These are phyloP conservation scores for Mycena filopes DNA, from an alignment of 768 basidiomycete species.

Conservation along the genomic window DNA sequence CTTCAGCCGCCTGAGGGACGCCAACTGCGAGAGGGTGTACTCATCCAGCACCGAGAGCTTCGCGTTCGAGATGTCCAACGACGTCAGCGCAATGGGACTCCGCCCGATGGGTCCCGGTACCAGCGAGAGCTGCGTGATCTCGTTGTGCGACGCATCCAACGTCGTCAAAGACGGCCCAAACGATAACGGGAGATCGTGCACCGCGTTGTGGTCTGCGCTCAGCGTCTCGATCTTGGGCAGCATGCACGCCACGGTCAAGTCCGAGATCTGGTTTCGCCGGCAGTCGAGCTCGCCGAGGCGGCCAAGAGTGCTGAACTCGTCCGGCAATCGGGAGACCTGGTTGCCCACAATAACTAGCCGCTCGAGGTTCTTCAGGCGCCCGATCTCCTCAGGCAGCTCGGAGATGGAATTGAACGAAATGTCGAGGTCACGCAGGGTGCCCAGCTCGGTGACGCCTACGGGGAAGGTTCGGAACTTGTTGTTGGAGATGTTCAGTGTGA, in stretches of 20 bases:
- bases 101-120: conserved; percentile 57
- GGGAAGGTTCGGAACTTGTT: conserved; percentile 90
- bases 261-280: conserved; percentile 83
- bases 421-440: conserved; percentile 84
- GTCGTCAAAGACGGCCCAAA: conserved; percentile 72
- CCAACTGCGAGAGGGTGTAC: conserved; percentile 74
- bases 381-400: conserved; percentile 84
- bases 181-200: conserved; percentile 83
- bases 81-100: conserved; percentile 69
- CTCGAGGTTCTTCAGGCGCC: conserved; percentile 73
- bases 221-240: conserved; percentile 77
- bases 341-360: conserved; percentile 89
- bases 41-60: conserved; percentile 89
- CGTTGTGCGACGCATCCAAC: conserved; percentile 87
- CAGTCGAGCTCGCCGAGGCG: conserved; percentile 83
- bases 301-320: conserved; percentile 62
- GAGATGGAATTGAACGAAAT: conserved; percentile 93
- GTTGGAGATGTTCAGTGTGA: conserved; percentile 92
- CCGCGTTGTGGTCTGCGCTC: conserved; percentile 83
- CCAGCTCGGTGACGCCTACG: conserved; percentile 75
- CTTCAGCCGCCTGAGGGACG: conserved; percentile 74
- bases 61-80: conserved; percentile 86
- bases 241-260: conserved; percentile 74
- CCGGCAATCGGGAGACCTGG: conserved; percentile 76
- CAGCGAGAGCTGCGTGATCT: conserved; percentile 83